Evolutionary conservation across 345 rosid genomes (phyloP), one percentile per base, ranked within the genome.

Genomic region (Triadica sebifera): DNA sequence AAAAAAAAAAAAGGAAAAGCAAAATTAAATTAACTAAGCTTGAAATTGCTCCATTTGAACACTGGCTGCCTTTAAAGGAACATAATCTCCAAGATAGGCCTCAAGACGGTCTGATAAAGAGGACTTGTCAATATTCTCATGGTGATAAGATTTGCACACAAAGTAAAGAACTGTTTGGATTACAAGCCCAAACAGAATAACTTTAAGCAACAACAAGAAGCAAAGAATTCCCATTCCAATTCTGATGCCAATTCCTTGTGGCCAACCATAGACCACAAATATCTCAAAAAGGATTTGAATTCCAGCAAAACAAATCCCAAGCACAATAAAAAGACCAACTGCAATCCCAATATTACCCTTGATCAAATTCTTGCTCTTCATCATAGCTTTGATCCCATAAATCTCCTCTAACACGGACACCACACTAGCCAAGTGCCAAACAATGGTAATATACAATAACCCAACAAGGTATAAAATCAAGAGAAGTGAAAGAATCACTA

Each of bases 251-350:
- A 50, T 0, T 22, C 13, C 24, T 38, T 17, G 15, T 19, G 52
- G 20, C 78, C 60, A 50, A 16, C 82, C 87, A 13, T 68, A 41
- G 46, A 85, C 83, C 45, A 81, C 88, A 59, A 75, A 37, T 17
- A 8, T 43, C 55, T 77, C 57, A 56, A 82, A 87, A 6, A 49
- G 49, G 1, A 24, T 0, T n/a, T 70, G 66, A 8, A 80, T 57
- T 3, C 65, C 24, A 19, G 12, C 16, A 20, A 67, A 50, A 83
- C 86, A 4, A 77, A 77, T 5, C 34, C 68, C 68, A 20, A 72
- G 34, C 67, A 62, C 1, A 38, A 72, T 12, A 39, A 72, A 60
- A 20, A 62, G 20, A 60, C 59, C 75, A 34, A 50, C 59, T 5
- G 75, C 49, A 19, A 50, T 34, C 16, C 67, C 65, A 13, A 51